Percentiles rank a stretch among this genome's conserved stretches.
phyloP scores from a whole-genome alignment of 1,139 yeast species.

The Debaryomyces coudertii region DNA sequence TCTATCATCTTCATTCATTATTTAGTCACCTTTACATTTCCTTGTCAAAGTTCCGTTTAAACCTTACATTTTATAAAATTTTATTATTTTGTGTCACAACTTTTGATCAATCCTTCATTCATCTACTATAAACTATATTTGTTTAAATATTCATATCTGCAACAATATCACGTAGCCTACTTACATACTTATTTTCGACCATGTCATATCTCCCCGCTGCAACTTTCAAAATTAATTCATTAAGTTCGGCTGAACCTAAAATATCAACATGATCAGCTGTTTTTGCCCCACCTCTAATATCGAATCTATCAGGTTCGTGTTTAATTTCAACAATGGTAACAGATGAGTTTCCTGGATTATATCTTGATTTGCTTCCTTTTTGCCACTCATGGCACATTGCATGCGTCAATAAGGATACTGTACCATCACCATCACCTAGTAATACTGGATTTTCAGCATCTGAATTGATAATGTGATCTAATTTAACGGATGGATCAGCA shows the following conservation, averaged over 20 bases:
- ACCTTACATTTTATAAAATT: neutral
- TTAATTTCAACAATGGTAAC: conserved; percentile 87
- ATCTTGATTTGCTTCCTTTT: conserved; percentile 59
- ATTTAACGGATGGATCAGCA: conserved; percentile 57
- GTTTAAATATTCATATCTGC: conserved; percentile 42
- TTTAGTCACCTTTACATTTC: neutral
- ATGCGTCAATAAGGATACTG: conserved; percentile 85
- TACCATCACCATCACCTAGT: conserved; percentile 95
- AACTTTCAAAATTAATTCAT: conserved; percentile 78
- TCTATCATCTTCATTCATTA: conserved; percentile 9
- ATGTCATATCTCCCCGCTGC: conserved; percentile 78
- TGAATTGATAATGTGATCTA: conserved; percentile 71
- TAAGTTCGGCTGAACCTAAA: conserved; percentile 88
- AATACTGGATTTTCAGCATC: conserved; percentile 63
- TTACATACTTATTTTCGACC: conserved; percentile 61
- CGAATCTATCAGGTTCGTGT: conserved; percentile 92
- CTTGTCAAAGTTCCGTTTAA: neutral
- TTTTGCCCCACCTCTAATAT: conserved; percentile 94
- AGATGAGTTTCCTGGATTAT: conserved; percentile 74
- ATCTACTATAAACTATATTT: conserved; percentile 1
- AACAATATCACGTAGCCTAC: conserved; percentile 65
- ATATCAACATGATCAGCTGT: conserved; percentile 98
- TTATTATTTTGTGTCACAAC: conserved; percentile 5
- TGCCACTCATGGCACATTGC: conserved; percentile 84
- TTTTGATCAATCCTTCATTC: neutral